phyloP scores from a whole-genome alignment of 1,284 basidiomycete species.

The Grifola frondosa region DNA sequence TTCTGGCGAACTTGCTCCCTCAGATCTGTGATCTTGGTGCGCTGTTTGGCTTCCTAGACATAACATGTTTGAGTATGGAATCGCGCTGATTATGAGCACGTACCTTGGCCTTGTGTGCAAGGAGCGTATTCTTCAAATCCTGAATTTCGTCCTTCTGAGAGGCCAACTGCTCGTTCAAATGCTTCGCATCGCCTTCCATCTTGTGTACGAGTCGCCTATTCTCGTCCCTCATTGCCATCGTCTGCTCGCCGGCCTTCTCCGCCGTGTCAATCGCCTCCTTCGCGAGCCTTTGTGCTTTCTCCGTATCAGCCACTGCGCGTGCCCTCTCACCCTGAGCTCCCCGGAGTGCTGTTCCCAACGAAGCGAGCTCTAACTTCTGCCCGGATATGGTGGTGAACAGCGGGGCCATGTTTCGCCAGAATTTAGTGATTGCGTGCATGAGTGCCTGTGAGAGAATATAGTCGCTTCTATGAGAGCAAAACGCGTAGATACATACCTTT shows the following conservation, averaged over 20 bases:
- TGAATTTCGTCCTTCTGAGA: constrained; percentile 6
- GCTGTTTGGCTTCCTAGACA: constrained; percentile 20
- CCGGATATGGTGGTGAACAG: constrained; percentile 1
- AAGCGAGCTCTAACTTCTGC: constrained; percentile 1
- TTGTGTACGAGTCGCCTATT: neutral
- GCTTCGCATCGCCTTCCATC: neutral
- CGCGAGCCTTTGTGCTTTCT: constrained; percentile 4
- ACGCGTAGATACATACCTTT: constrained; percentile 4
- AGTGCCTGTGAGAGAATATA: constrained; percentile 4
- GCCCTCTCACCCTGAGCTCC: neutral
- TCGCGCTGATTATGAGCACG: neutral
- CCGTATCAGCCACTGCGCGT: neutral
- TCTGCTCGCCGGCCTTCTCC: constrained; percentile 3
- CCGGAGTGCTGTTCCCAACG: neutral
- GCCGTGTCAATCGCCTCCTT: constrained; percentile 6
- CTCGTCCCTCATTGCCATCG: neutral
- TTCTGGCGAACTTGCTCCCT: constrained; percentile 10
- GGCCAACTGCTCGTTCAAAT: constrained; percentile 8
- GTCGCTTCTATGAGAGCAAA: neutral
- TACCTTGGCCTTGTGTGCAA: constrained; percentile 13
- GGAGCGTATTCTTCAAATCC: constrained; percentile 4
- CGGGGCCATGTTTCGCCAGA: constrained; percentile 15
- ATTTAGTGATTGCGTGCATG: constrained; percentile 9
- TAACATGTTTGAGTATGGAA: neutral
- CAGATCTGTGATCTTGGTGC: constrained; percentile 16